These are phyloP conservation scores for Claviceps capensis DNA, from an alignment of 2,329 filamentous ascomycete genomes.

Conservation along the genomic window DNA sequence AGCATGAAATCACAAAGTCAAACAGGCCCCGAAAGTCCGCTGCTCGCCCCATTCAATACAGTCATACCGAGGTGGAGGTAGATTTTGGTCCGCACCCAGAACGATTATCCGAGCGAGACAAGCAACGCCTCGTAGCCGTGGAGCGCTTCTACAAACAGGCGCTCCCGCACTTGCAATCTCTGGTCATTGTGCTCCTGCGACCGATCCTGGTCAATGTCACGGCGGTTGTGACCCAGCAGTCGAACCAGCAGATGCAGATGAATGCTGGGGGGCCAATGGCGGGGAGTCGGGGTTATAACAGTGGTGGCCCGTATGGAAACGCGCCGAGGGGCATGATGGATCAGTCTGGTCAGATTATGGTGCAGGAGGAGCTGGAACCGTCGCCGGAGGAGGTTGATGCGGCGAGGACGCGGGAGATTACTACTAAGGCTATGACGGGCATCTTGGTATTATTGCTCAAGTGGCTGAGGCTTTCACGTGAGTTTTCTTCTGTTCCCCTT, in stretches of 20 bases:
- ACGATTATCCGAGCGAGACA: conserved; percentile 38
- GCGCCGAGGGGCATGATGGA: conserved; percentile 18
- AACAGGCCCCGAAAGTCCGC: background rate
- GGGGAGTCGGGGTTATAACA: background rate
- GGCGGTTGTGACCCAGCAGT: conserved; percentile 56
- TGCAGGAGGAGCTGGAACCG: conserved; percentile 30
- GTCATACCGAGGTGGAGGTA: conserved; percentile 11
- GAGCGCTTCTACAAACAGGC: conserved; percentile 70
- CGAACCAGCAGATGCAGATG: conserved; percentile 25
- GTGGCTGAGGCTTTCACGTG: conserved; percentile 92
- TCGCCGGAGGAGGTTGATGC: conserved; percentile 69
- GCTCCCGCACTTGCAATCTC: conserved; percentile 76
- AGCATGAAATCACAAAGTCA: conserved; percentile 14
- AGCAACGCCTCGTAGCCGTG: conserved; percentile 55
- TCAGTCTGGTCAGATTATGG: conserved; percentile 17
- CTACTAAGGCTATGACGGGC: conserved; percentile 81
- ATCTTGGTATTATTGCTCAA: conserved; percentile 79
- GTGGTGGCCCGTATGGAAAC: conserved; percentile 23
- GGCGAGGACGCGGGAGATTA: conserved; percentile 71
- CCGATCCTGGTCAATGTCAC: conserved; percentile 80
- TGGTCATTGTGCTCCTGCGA: conserved; percentile 86
- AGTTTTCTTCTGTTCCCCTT: conserved; percentile 20
- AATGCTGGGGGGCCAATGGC: conserved; percentile 20
- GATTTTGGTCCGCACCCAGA: conserved; percentile 35
- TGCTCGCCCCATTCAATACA: background rate